Base-by-base conservation (phyloP, 495 filamentous ascomycete genomes). In the Penicillium silybi region DNA sequence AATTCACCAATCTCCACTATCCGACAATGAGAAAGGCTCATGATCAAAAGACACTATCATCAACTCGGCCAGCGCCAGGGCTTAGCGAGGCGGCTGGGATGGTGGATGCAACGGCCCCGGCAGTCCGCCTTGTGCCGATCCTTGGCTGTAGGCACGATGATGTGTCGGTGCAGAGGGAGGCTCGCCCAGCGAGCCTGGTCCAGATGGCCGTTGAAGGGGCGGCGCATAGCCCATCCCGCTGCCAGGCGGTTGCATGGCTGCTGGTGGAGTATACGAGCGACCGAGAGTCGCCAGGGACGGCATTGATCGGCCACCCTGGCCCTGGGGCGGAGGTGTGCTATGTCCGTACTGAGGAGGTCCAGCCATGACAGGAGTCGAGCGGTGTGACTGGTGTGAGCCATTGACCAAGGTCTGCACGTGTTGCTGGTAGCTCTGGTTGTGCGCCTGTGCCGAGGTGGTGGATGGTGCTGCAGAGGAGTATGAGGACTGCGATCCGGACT, bases 71-170 rank as follows among this genome's bases (percentile, higher is more conserved):
- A 34, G 23, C 23, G 39, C 17, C 2, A 15, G 2, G 7, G 15
- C 44, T 51, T 68, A 71, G 40, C 68, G 70, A 52, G 67, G 63
- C 2, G 62, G 63, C 34, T 71, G 67, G 18, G 68, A 66, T 18
- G 61, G 53, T 1, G 64, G 64, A 34, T 58, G 58, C 46, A 70
- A 47, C 46, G 56, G 35, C 0, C 66, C 66, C 6, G 67, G 64
- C 26, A 65, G 45, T 16, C 58, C 59, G 10, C 67, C 62, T 19
- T 61, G 48, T 49, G 59, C 56, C 5, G 68, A 69, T 9, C 72
- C 65, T 48, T 75, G 72, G 37, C 73, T 76, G 53, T 74, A 75
- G 15, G 70, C 72, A 6, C 72, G 67, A 52, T 77, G 69, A 48
- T 77, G 73, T 5, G 57, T 60, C 0, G 66, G 56, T 6, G 58